Conservation (phyloP, 2,329 filamentous ascomycete species). For the Fusarium albidum region DNA sequence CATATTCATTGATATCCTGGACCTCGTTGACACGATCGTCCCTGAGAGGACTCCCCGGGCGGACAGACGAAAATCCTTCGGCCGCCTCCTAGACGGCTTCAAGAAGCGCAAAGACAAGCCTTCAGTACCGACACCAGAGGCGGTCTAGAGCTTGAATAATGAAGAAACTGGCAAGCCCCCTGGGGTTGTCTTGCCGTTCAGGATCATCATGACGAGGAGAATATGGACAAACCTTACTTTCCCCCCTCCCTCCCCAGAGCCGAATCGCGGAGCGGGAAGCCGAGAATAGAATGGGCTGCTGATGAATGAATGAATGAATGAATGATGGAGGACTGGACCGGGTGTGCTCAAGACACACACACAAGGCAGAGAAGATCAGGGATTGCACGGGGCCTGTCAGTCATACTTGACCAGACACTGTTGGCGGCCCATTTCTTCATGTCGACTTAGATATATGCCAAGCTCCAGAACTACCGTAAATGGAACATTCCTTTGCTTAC, state of each 20-base stretch:
- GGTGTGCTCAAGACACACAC: no score
- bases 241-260: no score
- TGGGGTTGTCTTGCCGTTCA: no score
- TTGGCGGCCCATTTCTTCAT: not conserved
- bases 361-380: no score
- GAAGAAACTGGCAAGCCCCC: not conserved
- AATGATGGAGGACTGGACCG: no score
- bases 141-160: constrained; percentile 10
- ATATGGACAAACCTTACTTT: no score
- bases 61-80: constrained; percentile 29
- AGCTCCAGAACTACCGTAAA: constrained; percentile 23
- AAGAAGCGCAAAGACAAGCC: constrained; percentile 29
- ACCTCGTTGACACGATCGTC: constrained; percentile 36
- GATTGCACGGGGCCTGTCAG: no score
- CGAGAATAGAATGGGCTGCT: no score
- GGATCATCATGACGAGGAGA: no score
- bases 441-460: constrained; percentile 12
- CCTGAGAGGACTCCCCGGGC: constrained; percentile 22
- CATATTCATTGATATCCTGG: constrained; percentile 37
- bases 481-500: constrained; percentile 29
- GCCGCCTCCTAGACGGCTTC: constrained; percentile 30
- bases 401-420: no score
- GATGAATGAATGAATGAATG: no score
- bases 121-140: constrained; percentile 10
- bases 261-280: no score